Evolutionary conservation across 2,329 filamentous ascomycete genomes (phyloP), one percentile per base, ranked within the genome.

Genomic region (Diplodia corticola): DNA sequence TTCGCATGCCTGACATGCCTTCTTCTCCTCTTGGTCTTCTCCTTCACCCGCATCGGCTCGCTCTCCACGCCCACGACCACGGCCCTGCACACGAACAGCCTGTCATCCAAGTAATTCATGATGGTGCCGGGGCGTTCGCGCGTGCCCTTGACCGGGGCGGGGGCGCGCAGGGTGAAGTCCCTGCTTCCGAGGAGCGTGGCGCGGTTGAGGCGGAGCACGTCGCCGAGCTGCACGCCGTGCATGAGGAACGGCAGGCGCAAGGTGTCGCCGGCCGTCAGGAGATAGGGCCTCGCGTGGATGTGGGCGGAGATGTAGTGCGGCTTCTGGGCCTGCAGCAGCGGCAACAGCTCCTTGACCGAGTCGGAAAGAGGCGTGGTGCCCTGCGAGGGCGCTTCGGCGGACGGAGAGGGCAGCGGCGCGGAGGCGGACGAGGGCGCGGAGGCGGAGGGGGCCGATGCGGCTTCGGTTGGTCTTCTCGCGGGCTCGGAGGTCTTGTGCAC

Each of bases 151-250:
- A 72, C 59, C 5, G 72, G 30, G 65, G 74, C 76, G 0, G 76
- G 71, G 1, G 82, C 80, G 78, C 93, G 91, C 69, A 98, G 83
- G 5, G 94, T 97, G 80, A 91, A 96, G 78, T 98, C 94, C 69
- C 95, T 86, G 71, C 89, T 94, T 30, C 95, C 95, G 51, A 99
- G 81, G 64, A 89, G 83, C 48, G 88, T 89, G 26, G 93, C 95
- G 65, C 93, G 89, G 80, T 97, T 94, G 67, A 99, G 85, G 6
- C 93, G 91, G 68, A 99, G 84, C 44, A 96, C 82, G 76, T 98
- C 94, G 33, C 95, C 95, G 0, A 93, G 89, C 67, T 77, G 73
- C 48, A 83, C 81, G 67, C 77, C 72, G 24, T 79, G 78, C 81
- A 84, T 83, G 20, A 79, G 76, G 73, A 84, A 84, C 2, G 82